Evolutionary conservation across 495 filamentous ascomycete genomes (phyloP), one percentile per base, ranked within the genome.

Genomic region (Margaritispora aquatica): DNA sequence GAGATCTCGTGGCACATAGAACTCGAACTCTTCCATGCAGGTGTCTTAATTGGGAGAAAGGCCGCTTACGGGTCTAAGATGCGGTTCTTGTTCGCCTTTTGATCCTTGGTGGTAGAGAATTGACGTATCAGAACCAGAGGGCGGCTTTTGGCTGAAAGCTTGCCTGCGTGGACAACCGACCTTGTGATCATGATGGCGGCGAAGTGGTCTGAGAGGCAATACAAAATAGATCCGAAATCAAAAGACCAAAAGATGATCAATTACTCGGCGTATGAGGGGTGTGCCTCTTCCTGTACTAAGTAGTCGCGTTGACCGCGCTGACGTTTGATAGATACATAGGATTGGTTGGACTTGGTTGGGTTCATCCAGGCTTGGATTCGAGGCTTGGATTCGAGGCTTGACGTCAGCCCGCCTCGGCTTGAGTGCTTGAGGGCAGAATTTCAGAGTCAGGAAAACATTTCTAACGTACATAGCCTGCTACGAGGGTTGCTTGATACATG

Each of bases 21-120:
- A n/a, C n/a, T n/a, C n/a, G 24, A 10, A 53, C 20, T 17, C 48
- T 11, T 17, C 24, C 44, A 57, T 15, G 38, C 38, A 44, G 7
- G 10, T 44, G 38, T 44, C 38, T 44, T 8, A 17, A 15, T n/a
- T 34, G 19, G 58, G 57, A 55, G 27, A 22, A n/a, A n/a, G 71
- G 3, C 38, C 7, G 38, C 78, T 69, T 62, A 80, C 78, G 74
- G 62, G 26, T 61, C 57, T 49, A 71, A 79, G n/a, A 81, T 63
- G 53, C 77, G 75, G 63, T 81, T 81, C 52, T 64, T n/a, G n/a
- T n/a, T 62, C 1, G 71, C 69, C 26, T 60, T 55, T 1, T 60
- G 56, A 21, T 55, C 56, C 26, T 47, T 50, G 26, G 59, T 58
- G 23, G 47, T 36, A 1, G 65, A 65, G 55, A 68, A 68, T 0